Base-by-base conservation (phyloP, 2,329 filamentous ascomycete genomes). In the Scedosporium apiospermum region DNA sequence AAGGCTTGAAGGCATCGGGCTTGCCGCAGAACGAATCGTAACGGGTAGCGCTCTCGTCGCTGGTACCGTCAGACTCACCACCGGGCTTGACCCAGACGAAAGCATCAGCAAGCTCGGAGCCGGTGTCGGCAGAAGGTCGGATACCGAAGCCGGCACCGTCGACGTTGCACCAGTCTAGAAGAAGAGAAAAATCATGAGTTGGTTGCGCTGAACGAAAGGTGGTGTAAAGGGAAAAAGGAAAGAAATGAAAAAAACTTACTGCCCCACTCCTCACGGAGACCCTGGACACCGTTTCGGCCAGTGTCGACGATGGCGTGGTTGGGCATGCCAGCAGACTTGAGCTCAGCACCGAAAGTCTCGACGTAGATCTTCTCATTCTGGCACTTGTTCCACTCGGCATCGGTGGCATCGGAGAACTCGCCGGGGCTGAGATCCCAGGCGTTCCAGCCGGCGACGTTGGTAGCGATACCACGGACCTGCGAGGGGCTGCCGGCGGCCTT, bases 41-140 rank as follows among this genome's bases (percentile, higher is more conserved):
- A 60, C 73, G 71, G 58, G 41, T 62, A 51, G 73, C 73, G 49
- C 68, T 70, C 55, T 61, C 65, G 69, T 75, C 73, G 67, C 71
- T 73, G 55, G 73, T 76, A n/a, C 74, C 74, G 61, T 76, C 67
- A 7, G 73, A 89, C 71, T 80, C 78, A 64, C 78, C 78, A 66
- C 85, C 84, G 16, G 85, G 85, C 79, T 88, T 88, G 68, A 86
- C 75, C 85, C 85, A 88, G 58, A 88, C 85, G 66, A 88, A 85
- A 42, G 84, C 83, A 72, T 88, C 86, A 61, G 80, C 78, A 21
- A 85, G 77, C 6, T 74, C 69, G 67, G 82, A 75, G 55, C 81
- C 82, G n/a, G 84, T 87, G 66, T 79, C 72, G 5, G 82, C 77
- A 2, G 81, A 82, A 0, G 84, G 83, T 46, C 82, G 79, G 58